Evolutionary conservation across 208 protist species (phyloP), one percentile per base, ranked within the genome.

Genomic region (Endotrypanum monterogeii): DNA sequence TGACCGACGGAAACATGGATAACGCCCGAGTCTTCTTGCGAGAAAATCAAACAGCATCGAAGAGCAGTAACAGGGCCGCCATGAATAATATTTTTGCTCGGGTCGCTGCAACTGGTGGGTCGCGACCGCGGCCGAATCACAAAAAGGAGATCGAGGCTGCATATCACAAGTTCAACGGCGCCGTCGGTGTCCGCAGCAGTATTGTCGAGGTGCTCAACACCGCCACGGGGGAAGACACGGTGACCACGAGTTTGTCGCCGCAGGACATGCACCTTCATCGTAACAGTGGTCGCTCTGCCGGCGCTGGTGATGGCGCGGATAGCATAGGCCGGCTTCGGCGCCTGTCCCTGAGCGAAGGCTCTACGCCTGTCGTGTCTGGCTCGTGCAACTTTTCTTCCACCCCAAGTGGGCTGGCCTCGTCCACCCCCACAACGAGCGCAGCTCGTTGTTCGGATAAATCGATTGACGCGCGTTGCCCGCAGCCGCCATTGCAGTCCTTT

Each of bases 1-100:
- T 90, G 3, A 88, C 86, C 2, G 85, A 89, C 71, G 73, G 78
- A 44, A 78, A 90, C 66, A 12, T 83, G 41, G 61, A 60, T 0
- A 68, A 85, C 44, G 83, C 83, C 0, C 71, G 79, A 8, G 69
- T 71, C 20, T 87, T 78, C 71, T 51, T 89, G 23, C 11, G 62
- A 14, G 72, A 83, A 2, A 70, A 70, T n/a, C 46, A 67, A 28
- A 67, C 39, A 18, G 62, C 44, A 16, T 67, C 39, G 4, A 67
- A 55, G 66, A 70, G 57, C 18, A 52, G 52, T 37, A 73, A 76
- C 61, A 52, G 73, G n/a, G 41, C 71, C 12, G 50, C 65, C 37
- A 67, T 92, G 54, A 71, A 85, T 35, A 54, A 76, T 35, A 69
- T 80, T 30, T 61, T 89, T 37, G 73, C 60, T 16, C 60, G 74